Conservation (phyloP, 2,329 filamentous ascomycete genomes). For the Colletotrichum godetiae region DNA sequence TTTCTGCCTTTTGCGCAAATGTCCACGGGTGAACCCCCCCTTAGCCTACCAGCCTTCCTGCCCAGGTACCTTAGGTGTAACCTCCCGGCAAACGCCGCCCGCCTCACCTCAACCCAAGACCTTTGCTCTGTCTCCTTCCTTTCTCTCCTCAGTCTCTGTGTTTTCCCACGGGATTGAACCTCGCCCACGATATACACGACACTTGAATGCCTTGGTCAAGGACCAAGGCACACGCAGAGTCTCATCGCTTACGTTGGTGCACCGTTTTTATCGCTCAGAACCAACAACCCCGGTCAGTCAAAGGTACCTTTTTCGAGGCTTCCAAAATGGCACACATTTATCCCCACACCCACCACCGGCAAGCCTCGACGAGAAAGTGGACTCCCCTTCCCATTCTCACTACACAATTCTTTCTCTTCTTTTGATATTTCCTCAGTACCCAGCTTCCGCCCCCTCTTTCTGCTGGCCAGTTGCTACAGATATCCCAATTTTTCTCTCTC, state of each 20-base stretch:
- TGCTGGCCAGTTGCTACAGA: not conserved
- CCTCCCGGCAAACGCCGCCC: not conserved
- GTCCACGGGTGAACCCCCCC: not conserved
- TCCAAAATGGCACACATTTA: constrained; percentile 22
- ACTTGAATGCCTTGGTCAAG: not conserved
- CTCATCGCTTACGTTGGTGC: not conserved
- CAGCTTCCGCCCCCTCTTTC: constrained; percentile 2
- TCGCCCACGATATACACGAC: not conserved
- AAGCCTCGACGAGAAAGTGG: constrained; percentile 34
- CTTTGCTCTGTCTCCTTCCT: not conserved
- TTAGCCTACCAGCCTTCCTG: constrained; percentile 3
- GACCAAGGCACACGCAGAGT: not conserved
- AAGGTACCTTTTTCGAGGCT: not conserved
- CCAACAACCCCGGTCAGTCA: not conserved
- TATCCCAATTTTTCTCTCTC: not conserved
- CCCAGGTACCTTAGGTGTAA: not conserved
- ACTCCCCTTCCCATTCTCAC: constrained; percentile 22
- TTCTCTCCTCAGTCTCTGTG: not conserved
- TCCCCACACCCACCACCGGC: constrained; percentile 33
- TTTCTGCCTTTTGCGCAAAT: constrained; percentile 21
- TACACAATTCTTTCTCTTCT: constrained; percentile 34
- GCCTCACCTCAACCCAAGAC: not conserved
- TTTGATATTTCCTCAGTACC: constrained; percentile 4
- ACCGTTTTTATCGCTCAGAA: constrained; percentile 27
- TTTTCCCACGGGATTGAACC: not conserved